Percentiles rank a stretch among this genome's conserved stretches.
phyloP scores from a whole-genome alignment of 2,329 filamentous ascomycete genomes.

The Sporothrix pallida region DNA sequence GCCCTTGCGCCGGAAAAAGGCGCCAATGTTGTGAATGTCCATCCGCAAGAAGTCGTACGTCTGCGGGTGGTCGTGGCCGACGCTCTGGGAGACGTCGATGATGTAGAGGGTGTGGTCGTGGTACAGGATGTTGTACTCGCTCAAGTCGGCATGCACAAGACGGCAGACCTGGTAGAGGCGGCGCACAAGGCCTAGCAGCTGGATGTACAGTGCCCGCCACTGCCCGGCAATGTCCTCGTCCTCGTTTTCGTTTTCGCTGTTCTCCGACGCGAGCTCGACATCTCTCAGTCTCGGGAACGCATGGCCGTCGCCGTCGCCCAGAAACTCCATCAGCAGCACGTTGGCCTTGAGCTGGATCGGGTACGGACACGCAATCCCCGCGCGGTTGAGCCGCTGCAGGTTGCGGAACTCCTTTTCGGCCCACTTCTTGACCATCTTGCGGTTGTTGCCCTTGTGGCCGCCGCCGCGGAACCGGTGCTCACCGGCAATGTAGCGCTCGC shows the following conservation, averaged over 20 bases:
- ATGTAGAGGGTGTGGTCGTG: conserved; percentile 82
- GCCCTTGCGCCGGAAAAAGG: conserved; percentile 87
- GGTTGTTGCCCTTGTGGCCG: conserved; percentile 92
- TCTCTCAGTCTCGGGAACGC: conserved; percentile 89
- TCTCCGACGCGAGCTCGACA: conserved; percentile 67
- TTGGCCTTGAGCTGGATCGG: conserved; percentile 90
- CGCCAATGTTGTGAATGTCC: conserved; percentile 96
- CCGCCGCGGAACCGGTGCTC: conserved; percentile 91
- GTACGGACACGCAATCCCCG: conserved; percentile 89
- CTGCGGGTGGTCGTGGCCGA: conserved; percentile 93
- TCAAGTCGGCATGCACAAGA: conserved; percentile 93
- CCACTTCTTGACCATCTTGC: conserved; percentile 98
- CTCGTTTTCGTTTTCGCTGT: conserved; percentile 65
- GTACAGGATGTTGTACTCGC: conserved; percentile 97
- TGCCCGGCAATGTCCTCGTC: conserved; percentile 50
- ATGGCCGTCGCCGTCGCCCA: conserved; percentile 85
- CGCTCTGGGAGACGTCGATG: conserved; percentile 96
- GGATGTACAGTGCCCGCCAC: conserved; percentile 80
- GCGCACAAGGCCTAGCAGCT: conserved; percentile 87
- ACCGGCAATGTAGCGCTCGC: conserved; percentile 92
- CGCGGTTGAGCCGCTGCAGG: conserved; percentile 78
- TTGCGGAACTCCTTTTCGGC: conserved; percentile 99
- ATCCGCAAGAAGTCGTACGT: conserved; percentile 93
- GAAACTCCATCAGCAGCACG: conserved; percentile 91
- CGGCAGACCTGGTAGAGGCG: conserved; percentile 90